phyloP scores from a whole-genome alignment of 768 basidiomycete genomes.

The Boletus edulis region DNA sequence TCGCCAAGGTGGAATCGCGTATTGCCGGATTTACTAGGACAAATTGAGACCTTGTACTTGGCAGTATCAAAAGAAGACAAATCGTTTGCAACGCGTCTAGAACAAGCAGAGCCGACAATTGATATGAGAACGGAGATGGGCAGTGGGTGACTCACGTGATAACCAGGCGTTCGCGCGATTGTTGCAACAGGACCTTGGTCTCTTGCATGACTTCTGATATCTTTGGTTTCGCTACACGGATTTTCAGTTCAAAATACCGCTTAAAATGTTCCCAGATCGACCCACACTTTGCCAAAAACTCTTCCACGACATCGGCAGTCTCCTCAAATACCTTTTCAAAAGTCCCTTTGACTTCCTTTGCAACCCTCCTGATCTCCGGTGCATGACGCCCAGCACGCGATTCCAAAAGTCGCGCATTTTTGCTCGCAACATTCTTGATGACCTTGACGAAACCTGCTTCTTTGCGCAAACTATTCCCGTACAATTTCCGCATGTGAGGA shows the following conservation, averaged over 20 bases:
- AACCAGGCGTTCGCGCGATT: slow-evolving; percentile 85
- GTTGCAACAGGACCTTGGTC: slow-evolving; percentile 86
- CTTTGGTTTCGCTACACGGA: slow-evolving; percentile 69
- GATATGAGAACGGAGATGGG: neutral
- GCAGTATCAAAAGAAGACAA: slow-evolving; percentile 75
- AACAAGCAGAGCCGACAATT: neutral
- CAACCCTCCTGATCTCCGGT: slow-evolving; percentile 80
- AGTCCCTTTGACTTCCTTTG: slow-evolving; percentile 88
- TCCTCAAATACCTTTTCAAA: slow-evolving; percentile 96
- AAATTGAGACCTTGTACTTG: slow-evolving; percentile 70
- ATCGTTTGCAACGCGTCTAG: slow-evolving; percentile 78
- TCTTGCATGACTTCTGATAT: slow-evolving; percentile 91
- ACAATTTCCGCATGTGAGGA: slow-evolving; percentile 97
- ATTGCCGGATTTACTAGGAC: slow-evolving; percentile 49
- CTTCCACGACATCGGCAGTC: slow-evolving; percentile 89
- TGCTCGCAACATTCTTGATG: slow-evolving; percentile 88
- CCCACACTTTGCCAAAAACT: slow-evolving; percentile 89
- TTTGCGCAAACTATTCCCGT: slow-evolving; percentile 89
- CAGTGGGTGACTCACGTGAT: slow-evolving; percentile 67
- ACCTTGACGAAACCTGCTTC: slow-evolving; percentile 98
- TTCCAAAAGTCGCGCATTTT: slow-evolving; percentile 75
- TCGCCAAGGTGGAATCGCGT: slow-evolving; percentile 87
- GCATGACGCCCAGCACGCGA: slow-evolving; percentile 77
- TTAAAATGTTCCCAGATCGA: slow-evolving; percentile 1
- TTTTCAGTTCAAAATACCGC: slow-evolving; percentile 5